A percentile compares a stretch with the other conserved stretches of the same genome.
Conservation (phyloP, 208 protist species). For the Phytomonas serpens region DNA sequence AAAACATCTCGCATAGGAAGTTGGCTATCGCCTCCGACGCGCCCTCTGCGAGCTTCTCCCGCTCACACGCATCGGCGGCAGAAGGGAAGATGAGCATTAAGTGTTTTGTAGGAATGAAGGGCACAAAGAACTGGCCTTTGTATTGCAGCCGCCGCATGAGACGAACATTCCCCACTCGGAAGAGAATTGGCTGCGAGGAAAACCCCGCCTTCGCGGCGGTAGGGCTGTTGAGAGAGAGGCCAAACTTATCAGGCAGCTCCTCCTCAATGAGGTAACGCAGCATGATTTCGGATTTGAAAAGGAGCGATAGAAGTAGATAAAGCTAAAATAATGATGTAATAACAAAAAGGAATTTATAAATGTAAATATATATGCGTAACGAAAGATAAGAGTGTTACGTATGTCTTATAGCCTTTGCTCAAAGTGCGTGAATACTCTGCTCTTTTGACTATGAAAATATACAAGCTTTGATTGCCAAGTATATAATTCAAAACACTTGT, state of each 20-base stretch:
- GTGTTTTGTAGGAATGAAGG: conserved; percentile 58
- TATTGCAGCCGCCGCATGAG: conserved; percentile 49
- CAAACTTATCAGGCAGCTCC: neutral
- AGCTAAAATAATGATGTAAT: neutral
- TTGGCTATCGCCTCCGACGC: conserved; percentile 28
- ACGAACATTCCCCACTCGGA: conserved; percentile 29
- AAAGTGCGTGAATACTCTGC: neutral
- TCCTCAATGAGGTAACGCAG: neutral
- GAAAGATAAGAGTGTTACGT: neutral
- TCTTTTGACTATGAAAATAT: neutral
- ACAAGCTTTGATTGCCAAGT: neutral
- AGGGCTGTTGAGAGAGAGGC: neutral
- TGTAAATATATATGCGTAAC: neutral
- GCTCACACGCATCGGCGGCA: conserved; percentile 9
- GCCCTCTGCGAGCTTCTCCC: conserved; percentile 13
- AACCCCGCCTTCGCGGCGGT: neutral
- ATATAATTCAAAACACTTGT: neutral
- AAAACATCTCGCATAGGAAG: conserved; percentile 17
- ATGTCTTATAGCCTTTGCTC: neutral
- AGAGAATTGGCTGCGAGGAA: neutral
- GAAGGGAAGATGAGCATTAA: conserved; percentile 60
- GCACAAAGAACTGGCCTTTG: conserved; percentile 68
- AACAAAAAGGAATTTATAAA: too few species aligned
- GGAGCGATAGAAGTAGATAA: neutral
- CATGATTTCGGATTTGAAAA: neutral